phyloP scores from a whole-genome alignment of 768 basidiomycete species.

The Amanita subjunquillea region DNA sequence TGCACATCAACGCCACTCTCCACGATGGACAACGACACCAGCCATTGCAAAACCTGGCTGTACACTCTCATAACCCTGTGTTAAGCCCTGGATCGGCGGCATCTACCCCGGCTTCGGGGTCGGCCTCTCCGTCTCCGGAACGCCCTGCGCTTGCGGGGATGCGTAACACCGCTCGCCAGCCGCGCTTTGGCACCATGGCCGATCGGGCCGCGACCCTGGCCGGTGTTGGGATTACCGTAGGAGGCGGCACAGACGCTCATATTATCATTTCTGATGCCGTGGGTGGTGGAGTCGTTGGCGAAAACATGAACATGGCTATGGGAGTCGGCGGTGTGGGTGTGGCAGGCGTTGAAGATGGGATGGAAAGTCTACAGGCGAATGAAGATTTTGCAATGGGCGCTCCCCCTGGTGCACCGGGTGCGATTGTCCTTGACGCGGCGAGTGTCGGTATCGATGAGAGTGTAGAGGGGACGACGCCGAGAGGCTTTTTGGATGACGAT shows the following conservation, averaged over 20 bases:
- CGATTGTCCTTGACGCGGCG: constrained; percentile 16
- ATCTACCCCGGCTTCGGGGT: constrained; percentile 15
- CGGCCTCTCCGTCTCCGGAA: constrained; percentile 23
- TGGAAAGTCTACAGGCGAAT: constrained; percentile 69
- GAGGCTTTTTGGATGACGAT: constrained; percentile 11
- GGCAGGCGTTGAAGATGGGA: constrained; percentile 62
- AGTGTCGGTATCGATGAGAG: constrained; percentile 22
- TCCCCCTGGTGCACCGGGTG: constrained; percentile 82
- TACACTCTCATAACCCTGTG: background rate
- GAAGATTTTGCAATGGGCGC: constrained; percentile 89
- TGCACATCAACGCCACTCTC: background rate
- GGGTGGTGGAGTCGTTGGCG: background rate
- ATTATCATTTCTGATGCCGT: constrained; percentile 24
- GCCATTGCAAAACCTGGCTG: background rate
- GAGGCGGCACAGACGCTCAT: constrained; percentile 22
- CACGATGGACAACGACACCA: constrained; percentile 13
- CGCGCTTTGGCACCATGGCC: constrained; percentile 12
- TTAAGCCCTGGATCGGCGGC: constrained; percentile 3
- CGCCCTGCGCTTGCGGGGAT: constrained; percentile 12
- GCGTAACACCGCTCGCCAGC: background rate
- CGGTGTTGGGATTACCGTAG: constrained; percentile 19
- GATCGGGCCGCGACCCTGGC: constrained; percentile 11
- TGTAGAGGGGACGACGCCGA: constrained; percentile 13
- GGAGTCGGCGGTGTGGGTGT: constrained; percentile 18
- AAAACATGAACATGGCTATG: constrained; percentile 7